Evolutionary conservation across 2,329 filamentous ascomycete species (phyloP), one percentile per base, ranked within the genome.

Genomic region (Annulohypoxylon truncatum): DNA sequence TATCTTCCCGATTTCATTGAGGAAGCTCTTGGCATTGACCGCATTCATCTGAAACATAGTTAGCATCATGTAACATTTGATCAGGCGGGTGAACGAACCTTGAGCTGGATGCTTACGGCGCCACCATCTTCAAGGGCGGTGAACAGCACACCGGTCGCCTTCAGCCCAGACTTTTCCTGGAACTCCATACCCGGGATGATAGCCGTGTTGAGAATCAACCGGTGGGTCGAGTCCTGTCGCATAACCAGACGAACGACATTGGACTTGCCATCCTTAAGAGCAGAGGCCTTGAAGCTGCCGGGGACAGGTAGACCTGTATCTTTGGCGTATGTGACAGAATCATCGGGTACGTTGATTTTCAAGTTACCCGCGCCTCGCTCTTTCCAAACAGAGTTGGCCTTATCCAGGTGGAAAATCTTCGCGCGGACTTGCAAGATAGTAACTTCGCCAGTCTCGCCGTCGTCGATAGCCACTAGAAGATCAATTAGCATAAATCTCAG

Each of bases 201-300:
- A 0, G 90, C 88, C 0, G 92, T 93, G 80, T 98, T 98, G 53
- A 98, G 83, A 67, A 97, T 90, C 57, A 98, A 89, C 20, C 93
- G 88, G 74, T 94, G 89, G 0, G 93, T 96, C 65, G 94, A 93
- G 74, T 97, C 94, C 71, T 96, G 93, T 15, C 95, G 90, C 89
- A 97, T 94, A 66, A 98, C 87, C 70, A 98, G 87, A 42, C 95
- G 91, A 22, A 90, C 85, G 61, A 87, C 82, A 69, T 85, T 85
- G 54, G 82, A 79, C 15, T 82, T 80, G 15, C 84, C 81, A 2
- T 83, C 78, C 53, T 84, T 83, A 3, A 87, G 74, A 13, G 77
- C 77, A 4, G 87, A 88, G 15, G 82, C 82, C 71, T 89, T 85
- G 64, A 89, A 89, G 13, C 82, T 83, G 22, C 83, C 83, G 1